These are phyloP conservation scores for Podospora fimiseda DNA, from an alignment of 495 filamentous ascomycete genomes.

Conservation along the genomic window DNA sequence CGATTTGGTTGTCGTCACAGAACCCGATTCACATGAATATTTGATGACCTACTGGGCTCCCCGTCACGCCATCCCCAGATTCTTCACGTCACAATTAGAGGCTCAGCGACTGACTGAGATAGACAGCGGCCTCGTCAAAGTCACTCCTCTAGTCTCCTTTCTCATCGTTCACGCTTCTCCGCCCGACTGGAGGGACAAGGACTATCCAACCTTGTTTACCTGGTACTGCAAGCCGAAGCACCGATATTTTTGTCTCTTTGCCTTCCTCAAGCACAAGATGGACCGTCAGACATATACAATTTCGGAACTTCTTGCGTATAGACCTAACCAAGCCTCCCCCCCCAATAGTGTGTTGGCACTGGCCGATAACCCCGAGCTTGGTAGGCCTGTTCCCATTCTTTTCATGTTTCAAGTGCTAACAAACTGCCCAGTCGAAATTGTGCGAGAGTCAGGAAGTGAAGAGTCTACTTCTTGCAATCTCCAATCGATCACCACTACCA, in stretches of 20 bases:
- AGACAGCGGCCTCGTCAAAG: constrained; percentile 12
- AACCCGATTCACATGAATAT: constrained; percentile 3
- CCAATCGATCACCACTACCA: neutral
- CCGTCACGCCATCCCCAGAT: constrained; percentile 16
- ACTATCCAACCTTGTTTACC: constrained; percentile 27
- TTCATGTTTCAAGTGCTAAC: neutral
- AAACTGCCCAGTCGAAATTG: constrained; percentile 16
- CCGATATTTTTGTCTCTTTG: constrained; percentile 31
- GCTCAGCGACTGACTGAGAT: constrained; percentile 27
- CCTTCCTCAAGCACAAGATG: constrained; percentile 28
- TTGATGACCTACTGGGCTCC: neutral
- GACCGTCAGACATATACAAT: constrained; percentile 29
- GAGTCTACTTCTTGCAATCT: constrained; percentile 11
- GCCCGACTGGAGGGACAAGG: neutral
- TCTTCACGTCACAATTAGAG: constrained; percentile 34
- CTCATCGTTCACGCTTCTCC: constrained; percentile 13
- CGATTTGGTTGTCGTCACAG: constrained; percentile 7
- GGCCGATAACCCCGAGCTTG: constrained; percentile 26
- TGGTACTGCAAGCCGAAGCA: constrained; percentile 19
- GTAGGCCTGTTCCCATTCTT: constrained; percentile 17
- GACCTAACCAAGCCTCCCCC: constrained; percentile 1
- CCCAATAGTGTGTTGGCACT: constrained; percentile 12
- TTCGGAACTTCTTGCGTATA: constrained; percentile 33
- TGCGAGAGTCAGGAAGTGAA: constrained; percentile 18
- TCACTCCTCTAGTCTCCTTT: constrained; percentile 22